A percentile compares a stretch with the other conserved stretches of the same genome.
These are phyloP conservation scores for Carex scoparia DNA, from an alignment of 176 grass and related monocot genomes.

Conservation along the genomic window DNA sequence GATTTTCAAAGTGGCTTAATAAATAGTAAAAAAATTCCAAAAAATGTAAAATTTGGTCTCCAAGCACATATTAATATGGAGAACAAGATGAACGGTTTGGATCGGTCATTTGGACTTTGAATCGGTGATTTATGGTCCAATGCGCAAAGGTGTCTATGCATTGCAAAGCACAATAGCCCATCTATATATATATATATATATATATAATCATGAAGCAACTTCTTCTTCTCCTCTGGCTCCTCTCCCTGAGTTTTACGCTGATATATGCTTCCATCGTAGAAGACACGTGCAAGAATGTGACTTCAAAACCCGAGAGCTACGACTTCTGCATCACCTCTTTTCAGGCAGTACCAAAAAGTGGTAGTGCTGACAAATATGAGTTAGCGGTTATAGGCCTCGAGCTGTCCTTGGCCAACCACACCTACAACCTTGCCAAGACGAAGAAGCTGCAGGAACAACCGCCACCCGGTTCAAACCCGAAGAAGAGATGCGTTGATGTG, in stretches of 20 bases:
- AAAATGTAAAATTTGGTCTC: too few species aligned
- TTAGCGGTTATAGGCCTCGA: neutral
- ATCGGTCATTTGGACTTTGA: too few species aligned
- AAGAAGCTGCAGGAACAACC: neutral
- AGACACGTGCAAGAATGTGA: neutral
- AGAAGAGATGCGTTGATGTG: neutral
- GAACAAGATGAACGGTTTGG: too few species aligned
- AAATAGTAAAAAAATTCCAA: too few species aligned
- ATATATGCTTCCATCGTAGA: neutral
- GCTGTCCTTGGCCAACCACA: neutral
- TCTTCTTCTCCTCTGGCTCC: neutral
- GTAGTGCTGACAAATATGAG: neutral
- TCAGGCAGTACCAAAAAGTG: neutral
- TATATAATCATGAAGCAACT: neutral
- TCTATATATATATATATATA: too few species aligned
- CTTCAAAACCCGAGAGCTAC: neutral
- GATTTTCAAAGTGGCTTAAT: too few species aligned
- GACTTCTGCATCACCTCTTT: neutral
- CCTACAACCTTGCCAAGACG: neutral
- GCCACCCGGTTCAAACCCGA: neutral
- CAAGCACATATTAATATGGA: too few species aligned
- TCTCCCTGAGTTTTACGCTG: neutral
- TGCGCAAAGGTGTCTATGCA: too few species aligned
- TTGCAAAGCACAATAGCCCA: too few species aligned
- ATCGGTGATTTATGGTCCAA: too few species aligned